Percentiles rank a stretch among this genome's conserved stretches.
These are phyloP conservation scores for Ilex asprella DNA, from an alignment of 257 asterid species.

Conservation along the genomic window DNA sequence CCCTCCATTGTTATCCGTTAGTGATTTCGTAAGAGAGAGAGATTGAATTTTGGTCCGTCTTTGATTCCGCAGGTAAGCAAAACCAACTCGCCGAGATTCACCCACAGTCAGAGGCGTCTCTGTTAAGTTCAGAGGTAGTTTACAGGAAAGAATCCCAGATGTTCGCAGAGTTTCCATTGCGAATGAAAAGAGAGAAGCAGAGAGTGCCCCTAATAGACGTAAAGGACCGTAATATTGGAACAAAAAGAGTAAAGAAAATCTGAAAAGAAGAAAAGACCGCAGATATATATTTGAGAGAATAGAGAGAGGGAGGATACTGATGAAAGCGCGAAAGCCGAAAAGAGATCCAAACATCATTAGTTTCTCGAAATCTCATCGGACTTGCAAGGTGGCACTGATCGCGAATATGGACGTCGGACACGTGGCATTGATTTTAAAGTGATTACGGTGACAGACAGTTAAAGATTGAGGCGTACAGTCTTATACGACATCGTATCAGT, in stretches of 20 bases:
- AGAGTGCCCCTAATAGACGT: neutral
- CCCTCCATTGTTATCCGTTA: conserved; percentile 16
- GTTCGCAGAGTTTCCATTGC: neutral
- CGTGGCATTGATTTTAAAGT: too few relatives aligned
- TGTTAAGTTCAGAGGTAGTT: neutral
- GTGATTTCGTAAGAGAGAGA: conserved; percentile 22
- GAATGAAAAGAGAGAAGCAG: neutral
- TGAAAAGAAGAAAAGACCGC: too few relatives aligned
- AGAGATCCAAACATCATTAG: too few relatives aligned
- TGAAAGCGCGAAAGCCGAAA: too few relatives aligned
- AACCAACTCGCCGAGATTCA: conserved; percentile 39
- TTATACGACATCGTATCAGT: too few relatives aligned
- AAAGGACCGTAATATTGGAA: neutral
- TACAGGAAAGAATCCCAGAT: neutral
- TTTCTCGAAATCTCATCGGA: too few relatives aligned
- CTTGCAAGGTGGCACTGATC: too few relatives aligned
- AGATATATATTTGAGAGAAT: too few relatives aligned
- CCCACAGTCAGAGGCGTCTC: neutral
- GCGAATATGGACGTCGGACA: too few relatives aligned
- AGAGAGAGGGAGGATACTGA: too few relatives aligned
- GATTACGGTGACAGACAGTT: too few relatives aligned
- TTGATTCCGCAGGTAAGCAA: conserved; percentile 23
- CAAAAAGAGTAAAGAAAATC: neutral
- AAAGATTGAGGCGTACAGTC: too few relatives aligned
- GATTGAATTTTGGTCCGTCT: conserved; percentile 24